A percentile compares a stretch with the other conserved stretches of the same genome.
phyloP scores from a whole-genome alignment of 345 rosid species.

The Citrus trifoliata region DNA sequence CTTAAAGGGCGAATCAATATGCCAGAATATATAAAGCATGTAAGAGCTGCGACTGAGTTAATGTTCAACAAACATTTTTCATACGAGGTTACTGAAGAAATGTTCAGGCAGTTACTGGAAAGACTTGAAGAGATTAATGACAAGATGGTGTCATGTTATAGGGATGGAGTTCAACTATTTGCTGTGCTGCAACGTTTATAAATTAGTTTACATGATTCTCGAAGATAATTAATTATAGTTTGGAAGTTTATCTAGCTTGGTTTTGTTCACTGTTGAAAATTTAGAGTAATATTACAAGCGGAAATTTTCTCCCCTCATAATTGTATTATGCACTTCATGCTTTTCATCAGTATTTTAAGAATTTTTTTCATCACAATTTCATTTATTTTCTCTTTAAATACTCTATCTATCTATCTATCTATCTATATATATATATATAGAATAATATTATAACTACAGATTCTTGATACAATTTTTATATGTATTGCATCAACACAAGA shows the following conservation, averaged over 20 bases:
- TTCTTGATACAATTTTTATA: no score
- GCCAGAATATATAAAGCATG: conserved; percentile 29
- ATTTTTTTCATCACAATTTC: no score
- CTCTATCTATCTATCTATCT: no score
- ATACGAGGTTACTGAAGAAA: conserved; percentile 13
- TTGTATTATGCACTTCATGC: no score
- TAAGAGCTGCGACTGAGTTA: conserved; percentile 52
- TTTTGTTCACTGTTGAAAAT: no score
- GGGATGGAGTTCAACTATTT: conserved; percentile 36
- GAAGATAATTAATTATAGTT: not conserved
- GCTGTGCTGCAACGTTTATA: conserved; percentile 29
- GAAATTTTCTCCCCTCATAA: no score
- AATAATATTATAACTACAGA: no score
- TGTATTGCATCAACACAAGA: no score
- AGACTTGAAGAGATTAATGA: conserved; percentile 30
- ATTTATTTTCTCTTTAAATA: no score
- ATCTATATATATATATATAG: no score
- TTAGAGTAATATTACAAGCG: no score
- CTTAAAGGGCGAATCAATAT: conserved; percentile 32
- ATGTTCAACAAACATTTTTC: conserved; percentile 39
- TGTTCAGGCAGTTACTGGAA: conserved; percentile 27
- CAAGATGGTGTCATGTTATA: conserved; percentile 33
- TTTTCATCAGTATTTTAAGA: no score
- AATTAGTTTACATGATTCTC: not conserved
- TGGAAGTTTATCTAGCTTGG: not conserved